These are phyloP conservation scores for Tripidium arundinaceum DNA, from an alignment of 202 grass and related monocot genomes.

Conservation along the genomic window DNA sequence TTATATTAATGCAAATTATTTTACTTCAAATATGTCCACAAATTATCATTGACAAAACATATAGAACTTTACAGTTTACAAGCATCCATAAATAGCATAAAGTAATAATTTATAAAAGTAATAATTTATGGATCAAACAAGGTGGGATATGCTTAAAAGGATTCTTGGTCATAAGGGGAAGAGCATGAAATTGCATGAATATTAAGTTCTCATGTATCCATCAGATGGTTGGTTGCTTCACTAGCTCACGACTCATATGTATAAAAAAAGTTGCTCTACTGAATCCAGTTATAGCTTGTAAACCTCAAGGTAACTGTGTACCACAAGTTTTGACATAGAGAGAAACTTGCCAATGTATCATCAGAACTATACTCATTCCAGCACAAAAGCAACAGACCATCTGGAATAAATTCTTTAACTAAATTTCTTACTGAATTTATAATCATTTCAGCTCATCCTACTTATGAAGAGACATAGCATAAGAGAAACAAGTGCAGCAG, in stretches of 20 bases:
- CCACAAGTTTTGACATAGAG: neutral
- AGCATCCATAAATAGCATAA: neutral
- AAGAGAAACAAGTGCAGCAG: neutral
- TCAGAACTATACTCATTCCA: neutral
- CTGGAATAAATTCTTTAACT: neutral
- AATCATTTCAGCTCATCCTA: neutral
- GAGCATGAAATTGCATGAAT: neutral
- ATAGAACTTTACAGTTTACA: neutral
- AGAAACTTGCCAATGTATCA: conserved; percentile 8
- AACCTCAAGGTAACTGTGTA: neutral
- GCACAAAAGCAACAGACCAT: neutral
- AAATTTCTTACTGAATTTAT: neutral
- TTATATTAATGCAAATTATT: neutral
- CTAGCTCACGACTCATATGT: neutral
- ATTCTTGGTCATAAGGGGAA: neutral
- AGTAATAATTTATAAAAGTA: neutral
- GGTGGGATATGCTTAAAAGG: neutral
- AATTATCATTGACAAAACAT: neutral
- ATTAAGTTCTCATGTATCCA: neutral
- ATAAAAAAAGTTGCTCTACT: neutral
- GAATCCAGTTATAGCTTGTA: neutral
- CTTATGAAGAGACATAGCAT: neutral
- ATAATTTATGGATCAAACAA: neutral
- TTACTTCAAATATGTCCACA: neutral
- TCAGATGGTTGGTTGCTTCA: neutral